Evolutionary conservation across 1,284 basidiomycete genomes (phyloP).

Genomic region (Cerrena zonata): DNA sequence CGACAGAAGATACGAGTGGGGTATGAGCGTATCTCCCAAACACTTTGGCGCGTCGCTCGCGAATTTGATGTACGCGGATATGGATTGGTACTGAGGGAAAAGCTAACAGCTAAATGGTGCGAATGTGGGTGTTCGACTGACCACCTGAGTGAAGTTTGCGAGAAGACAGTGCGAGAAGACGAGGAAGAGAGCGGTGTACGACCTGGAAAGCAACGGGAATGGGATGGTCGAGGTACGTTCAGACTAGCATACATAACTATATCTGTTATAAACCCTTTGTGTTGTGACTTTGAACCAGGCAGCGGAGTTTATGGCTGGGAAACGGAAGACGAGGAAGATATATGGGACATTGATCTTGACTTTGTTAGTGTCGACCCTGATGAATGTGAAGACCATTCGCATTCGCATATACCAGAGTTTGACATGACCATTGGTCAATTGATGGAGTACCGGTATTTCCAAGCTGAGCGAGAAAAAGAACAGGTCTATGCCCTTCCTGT

Average conservation of each 20-base stretch:
- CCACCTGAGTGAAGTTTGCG: slow-evolving; percentile 67
- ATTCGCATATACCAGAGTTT: slow-evolving; percentile 21
- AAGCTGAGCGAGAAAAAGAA: slow-evolving; percentile 65
- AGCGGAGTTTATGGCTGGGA: slow-evolving; percentile 63
- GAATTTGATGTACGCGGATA: slow-evolving; percentile 69
- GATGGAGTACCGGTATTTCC: slow-evolving; percentile 64
- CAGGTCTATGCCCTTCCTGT: slow-evolving; percentile 33
- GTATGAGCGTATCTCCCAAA: slow-evolving; percentile 55
- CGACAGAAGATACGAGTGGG: slow-evolving; percentile 49
- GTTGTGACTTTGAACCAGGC: slow-evolving; percentile 22
- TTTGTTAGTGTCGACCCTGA: slow-evolving; percentile 49
- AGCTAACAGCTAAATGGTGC: slow-evolving; percentile 66
- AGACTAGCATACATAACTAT: background rate
- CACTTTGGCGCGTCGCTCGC: slow-evolving; percentile 58
- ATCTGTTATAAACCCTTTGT: background rate
- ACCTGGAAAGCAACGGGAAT: slow-evolving; percentile 60
- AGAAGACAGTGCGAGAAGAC: slow-evolving; percentile 61
- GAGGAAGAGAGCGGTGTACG: slow-evolving; percentile 50
- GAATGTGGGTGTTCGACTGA: slow-evolving; percentile 72
- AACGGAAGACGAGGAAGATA: slow-evolving; percentile 64
- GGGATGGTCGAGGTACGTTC: slow-evolving; percentile 55
- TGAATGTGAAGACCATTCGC: slow-evolving; percentile 35
- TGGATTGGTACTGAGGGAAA: slow-evolving; percentile 60
- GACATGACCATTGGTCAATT: slow-evolving; percentile 64
- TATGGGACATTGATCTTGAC: slow-evolving; percentile 64